phyloP scores from a whole-genome alignment of 129 eudicot species.

The Deinandra increscens region DNA sequence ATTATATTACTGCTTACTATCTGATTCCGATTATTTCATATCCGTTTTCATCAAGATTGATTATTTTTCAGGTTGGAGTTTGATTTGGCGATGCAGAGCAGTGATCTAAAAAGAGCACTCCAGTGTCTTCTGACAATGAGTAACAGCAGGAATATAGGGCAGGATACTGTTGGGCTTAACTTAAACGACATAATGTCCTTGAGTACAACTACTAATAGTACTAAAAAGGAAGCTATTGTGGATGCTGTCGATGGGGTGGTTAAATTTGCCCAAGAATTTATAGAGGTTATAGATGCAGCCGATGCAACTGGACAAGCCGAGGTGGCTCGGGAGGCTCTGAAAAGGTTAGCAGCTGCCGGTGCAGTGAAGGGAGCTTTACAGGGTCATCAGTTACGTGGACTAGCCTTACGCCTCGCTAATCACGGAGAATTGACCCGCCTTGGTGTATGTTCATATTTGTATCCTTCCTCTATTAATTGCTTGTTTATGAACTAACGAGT shows the following conservation, averaged over 20 bases:
- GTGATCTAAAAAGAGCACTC: constrained; percentile 86
- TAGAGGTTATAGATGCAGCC: constrained; percentile 93
- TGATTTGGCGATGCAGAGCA: constrained; percentile 94
- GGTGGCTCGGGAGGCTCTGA: constrained; percentile 93
- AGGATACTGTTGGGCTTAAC: constrained; percentile 73
- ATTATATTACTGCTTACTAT: neutral
- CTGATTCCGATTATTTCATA: neutral
- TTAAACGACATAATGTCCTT: constrained; percentile 82
- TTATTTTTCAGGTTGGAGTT: constrained; percentile 69
- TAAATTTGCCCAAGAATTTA: constrained; percentile 79
- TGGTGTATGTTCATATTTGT: constrained; percentile 53
- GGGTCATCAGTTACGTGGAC: constrained; percentile 82
- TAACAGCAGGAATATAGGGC: constrained; percentile 94
- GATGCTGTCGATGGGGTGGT: constrained; percentile 97
- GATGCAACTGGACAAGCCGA: constrained; percentile 97
- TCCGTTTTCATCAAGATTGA: neutral
- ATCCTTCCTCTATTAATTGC: neutral
- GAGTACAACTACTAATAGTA: constrained; percentile 35
- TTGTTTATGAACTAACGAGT: neutral
- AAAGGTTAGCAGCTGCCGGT: constrained; percentile 96
- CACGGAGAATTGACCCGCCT: constrained; percentile 97
- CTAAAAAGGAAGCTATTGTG: constrained; percentile 80
- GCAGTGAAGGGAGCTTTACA: constrained; percentile 92
- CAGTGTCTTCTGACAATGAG: constrained; percentile 97
- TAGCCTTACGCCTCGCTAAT: constrained; percentile 91